Evolutionary conservation across 2,329 filamentous ascomycete genomes (phyloP).

Genomic region (Apiospora pterosperma): DNA sequence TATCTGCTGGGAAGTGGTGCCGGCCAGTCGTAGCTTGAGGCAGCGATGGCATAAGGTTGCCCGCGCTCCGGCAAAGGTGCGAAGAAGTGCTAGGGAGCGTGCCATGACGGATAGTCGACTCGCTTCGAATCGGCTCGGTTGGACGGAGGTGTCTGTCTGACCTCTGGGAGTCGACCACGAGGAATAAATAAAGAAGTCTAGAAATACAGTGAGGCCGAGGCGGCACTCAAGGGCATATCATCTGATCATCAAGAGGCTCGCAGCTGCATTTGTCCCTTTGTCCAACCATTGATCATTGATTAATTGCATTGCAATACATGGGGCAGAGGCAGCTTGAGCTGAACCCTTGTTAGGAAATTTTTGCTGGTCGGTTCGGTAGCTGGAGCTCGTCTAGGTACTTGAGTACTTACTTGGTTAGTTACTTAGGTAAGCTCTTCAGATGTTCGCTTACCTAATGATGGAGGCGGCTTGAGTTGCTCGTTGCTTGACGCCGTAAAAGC

Average conservation of each 20-base stretch:
- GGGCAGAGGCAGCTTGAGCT: neutral
- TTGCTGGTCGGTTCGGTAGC: neutral
- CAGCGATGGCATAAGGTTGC: neutral
- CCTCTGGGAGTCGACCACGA: too few relatives aligned
- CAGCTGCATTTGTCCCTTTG: neutral
- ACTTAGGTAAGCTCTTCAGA: neutral
- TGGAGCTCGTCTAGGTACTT: neutral
- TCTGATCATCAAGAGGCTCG: neutral
- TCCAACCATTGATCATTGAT: neutral
- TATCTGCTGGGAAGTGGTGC: conserved; percentile 9
- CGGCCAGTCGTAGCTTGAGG: conserved; percentile 13
- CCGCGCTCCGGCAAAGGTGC: neutral
- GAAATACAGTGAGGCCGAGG: neutral
- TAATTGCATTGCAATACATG: neutral
- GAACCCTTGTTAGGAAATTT: neutral
- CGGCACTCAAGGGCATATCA: neutral
- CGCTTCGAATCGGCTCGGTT: neutral
- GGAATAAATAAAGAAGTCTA: neutral
- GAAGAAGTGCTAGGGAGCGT: neutral
- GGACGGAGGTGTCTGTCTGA: too few relatives aligned
- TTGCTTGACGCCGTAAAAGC: neutral
- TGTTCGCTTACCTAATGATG: neutral
- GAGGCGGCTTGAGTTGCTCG: too few relatives aligned
- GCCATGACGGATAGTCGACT: neutral
- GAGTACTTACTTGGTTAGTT: too few relatives aligned